These are phyloP conservation scores for Phytophthora ohioensis DNA, from an alignment of 352 stramenopile species.

Conservation along the genomic window DNA sequence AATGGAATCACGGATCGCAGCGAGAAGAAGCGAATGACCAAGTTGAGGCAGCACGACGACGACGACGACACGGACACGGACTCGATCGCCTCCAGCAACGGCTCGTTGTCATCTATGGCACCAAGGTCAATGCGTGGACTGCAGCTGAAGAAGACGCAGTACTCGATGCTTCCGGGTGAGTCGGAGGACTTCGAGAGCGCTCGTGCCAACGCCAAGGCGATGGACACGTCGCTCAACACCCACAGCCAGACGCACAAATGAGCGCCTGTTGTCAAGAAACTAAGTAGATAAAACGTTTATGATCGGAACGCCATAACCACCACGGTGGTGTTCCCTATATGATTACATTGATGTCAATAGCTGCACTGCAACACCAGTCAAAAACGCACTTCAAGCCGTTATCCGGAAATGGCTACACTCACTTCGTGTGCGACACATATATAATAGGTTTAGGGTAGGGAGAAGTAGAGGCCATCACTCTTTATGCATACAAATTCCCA, in stretches of 20 bases:
- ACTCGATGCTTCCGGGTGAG: slow-evolving; percentile 57
- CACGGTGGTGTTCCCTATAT: slow-evolving; percentile 12
- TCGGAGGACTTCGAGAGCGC: slow-evolving; percentile 41
- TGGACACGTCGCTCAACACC: slow-evolving; percentile 22
- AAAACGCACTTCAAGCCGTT: slow-evolving; percentile 9
- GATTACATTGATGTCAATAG: slow-evolving; percentile 19
- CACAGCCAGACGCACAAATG: slow-evolving; percentile 25
- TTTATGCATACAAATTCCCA: slow-evolving; percentile 14
- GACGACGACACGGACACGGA: slow-evolving; percentile 28
- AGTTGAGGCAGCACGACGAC: slow-evolving; percentile 25
- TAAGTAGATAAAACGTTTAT: neutral
- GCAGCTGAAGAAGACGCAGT: slow-evolving; percentile 68
- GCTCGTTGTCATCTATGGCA: slow-evolving; percentile 25
- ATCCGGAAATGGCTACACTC: slow-evolving; percentile 14
- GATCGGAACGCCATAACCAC: neutral
- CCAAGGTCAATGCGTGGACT: slow-evolving; percentile 30
- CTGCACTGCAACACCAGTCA: neutral
- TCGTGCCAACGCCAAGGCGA: slow-evolving; percentile 30
- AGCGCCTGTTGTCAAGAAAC: neutral
- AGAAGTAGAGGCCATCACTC: slow-evolving; percentile 28
- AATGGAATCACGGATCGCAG: slow-evolving; percentile 18
- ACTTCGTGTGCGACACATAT: slow-evolving; percentile 15
- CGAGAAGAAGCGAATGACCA: slow-evolving; percentile 32
- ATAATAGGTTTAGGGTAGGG: neutral
- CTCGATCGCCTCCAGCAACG: slow-evolving; percentile 29